A percentile compares a stretch with the other conserved stretches of the same genome.
Conservation (phyloP, 768 basidiomycete genomes). For the Kwoniella europaea region DNA sequence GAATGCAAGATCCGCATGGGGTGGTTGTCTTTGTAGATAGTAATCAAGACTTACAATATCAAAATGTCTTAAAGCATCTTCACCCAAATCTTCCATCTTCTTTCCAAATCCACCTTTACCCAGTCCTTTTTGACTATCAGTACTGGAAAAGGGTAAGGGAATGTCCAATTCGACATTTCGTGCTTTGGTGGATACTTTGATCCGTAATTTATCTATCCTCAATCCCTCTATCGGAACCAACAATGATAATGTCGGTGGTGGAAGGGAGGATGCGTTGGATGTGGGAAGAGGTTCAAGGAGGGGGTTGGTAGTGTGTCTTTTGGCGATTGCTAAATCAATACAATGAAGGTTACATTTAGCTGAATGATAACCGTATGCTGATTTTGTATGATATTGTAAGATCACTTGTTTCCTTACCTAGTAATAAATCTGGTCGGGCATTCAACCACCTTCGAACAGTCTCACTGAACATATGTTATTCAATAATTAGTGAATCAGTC, state of each 20-base stretch:
- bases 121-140: not conserved
- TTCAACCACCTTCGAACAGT: constrained; percentile 23
- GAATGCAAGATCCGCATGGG: no score
- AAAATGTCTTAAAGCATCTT: constrained; percentile 19
- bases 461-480: not conserved
- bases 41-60: constrained; percentile 6
- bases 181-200: constrained; percentile 18
- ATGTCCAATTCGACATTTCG: constrained; percentile 25
- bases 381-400: no score
- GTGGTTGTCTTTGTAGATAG: no score
- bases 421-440: constrained; percentile 18
- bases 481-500: no score
- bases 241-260: constrained; percentile 1
- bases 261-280: not conserved
- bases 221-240: constrained; percentile 10
- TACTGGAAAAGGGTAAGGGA: not conserved
- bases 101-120: constrained; percentile 22
- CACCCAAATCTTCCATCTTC: constrained; percentile 21
- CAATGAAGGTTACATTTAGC: no score
- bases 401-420: constrained; percentile 7
- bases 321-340: constrained; percentile 16
- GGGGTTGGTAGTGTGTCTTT: constrained; percentile 24
- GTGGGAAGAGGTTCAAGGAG: constrained; percentile 17
- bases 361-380: no score
- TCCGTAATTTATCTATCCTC: constrained; percentile 14